These are phyloP conservation scores for Glonium stellatum DNA, from an alignment of 495 filamentous ascomycete genomes.

Conservation along the genomic window DNA sequence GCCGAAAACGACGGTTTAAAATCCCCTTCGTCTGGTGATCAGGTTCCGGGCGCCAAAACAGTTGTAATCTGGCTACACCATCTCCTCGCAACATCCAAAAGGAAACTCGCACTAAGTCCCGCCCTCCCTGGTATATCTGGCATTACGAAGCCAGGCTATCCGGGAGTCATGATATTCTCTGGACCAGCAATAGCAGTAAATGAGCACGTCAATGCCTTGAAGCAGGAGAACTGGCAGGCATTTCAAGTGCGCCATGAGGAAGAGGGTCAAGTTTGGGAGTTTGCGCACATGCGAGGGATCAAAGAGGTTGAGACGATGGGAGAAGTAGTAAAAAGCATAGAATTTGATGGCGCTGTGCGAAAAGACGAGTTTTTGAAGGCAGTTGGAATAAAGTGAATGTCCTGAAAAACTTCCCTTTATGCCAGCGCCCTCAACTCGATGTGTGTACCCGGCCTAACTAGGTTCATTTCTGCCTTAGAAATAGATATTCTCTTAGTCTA, in stretches of 20 bases:
- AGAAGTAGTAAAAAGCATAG: conserved; percentile 32
- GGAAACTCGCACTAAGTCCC: conserved; percentile 34
- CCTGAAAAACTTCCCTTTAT: too few relatives aligned
- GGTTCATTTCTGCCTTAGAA: too few relatives aligned
- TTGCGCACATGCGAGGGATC: conserved; percentile 29
- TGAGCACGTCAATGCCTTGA: conserved; percentile 34
- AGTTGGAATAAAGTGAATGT: conserved; percentile 37
- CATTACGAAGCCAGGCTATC: conserved; percentile 39
- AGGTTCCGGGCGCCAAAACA: conserved; percentile 19
- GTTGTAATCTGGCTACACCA: conserved; percentile 40
- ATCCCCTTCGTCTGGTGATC: not conserved
- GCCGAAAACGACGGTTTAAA: not conserved
- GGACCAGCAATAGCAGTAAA: conserved; percentile 31
- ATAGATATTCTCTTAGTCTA: too few relatives aligned
- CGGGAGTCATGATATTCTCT: conserved; percentile 35
- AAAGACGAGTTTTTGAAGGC: conserved; percentile 34
- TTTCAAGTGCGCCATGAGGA: conserved; percentile 37
- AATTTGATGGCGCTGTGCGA: conserved; percentile 14
- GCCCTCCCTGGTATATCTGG: conserved; percentile 25
- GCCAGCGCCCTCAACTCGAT: too few relatives aligned
- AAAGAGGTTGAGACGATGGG: conserved; percentile 36
- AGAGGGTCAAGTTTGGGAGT: conserved; percentile 29
- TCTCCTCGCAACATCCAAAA: conserved; percentile 36
- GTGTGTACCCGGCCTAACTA: too few relatives aligned
- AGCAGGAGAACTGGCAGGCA: conserved; percentile 36